Percentiles rank a stretch among this genome's conserved stretches.
Conservation (phyloP, 345 rosid species). For the Lepidium sativum region DNA sequence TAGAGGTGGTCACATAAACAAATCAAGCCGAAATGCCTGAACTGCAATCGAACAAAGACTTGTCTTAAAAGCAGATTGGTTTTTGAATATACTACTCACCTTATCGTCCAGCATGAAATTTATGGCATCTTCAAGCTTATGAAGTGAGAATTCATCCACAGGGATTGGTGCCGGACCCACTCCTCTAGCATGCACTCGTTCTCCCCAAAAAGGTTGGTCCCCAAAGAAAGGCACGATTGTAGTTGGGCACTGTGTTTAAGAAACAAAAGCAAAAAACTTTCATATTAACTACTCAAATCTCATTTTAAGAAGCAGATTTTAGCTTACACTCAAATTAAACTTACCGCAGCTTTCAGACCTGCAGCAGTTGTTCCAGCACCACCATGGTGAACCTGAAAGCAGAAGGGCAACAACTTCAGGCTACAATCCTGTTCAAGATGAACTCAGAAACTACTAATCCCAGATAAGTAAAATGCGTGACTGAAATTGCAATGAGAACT, state of each 20-base stretch:
- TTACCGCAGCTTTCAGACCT: conserved; percentile 90
- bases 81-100: conserved; percentile 32
- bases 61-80: background rate
- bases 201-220: conserved; percentile 99
- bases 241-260: conserved; percentile 73
- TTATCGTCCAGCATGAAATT: conserved; percentile 55
- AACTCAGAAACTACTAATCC: background rate
- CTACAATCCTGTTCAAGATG: background rate
- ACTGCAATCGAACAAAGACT: background rate
- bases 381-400: conserved; percentile 93
- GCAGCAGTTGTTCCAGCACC: conserved; percentile 99
- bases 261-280: background rate
- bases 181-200: conserved; percentile 75
- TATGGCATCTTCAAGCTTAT: conserved; percentile 69
- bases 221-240: conserved; percentile 95
- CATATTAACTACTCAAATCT: background rate
- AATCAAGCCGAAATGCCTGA: background rate
- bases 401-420: background rate
- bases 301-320: background rate
- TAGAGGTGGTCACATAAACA: background rate
- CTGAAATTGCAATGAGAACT: background rate
- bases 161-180: conserved; percentile 94
- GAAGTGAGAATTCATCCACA: conserved; percentile 76
- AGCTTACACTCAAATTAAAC: background rate
- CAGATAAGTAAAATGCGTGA: background rate